Conservation (phyloP, 2,329 filamentous ascomycete species). For the Paecilomyces formosus region DNA sequence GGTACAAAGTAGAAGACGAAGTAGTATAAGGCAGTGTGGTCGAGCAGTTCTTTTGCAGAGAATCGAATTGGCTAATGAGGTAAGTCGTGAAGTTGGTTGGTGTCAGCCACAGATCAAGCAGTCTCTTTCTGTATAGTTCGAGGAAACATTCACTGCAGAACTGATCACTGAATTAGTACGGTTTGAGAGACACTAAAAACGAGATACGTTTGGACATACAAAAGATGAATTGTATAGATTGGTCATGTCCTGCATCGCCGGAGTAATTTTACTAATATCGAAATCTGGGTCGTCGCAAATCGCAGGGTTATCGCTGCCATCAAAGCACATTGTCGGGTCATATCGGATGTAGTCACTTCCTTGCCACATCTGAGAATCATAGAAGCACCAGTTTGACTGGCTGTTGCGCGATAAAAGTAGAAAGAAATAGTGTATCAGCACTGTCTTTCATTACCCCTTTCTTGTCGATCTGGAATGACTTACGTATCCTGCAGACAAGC, state of each 20-base stretch:
- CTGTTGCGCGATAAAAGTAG: no score
- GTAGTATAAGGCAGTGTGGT: slow-evolving; percentile 9
- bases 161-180: no score
- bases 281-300: neutral
- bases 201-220: no score
- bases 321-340: neutral
- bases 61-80: slow-evolving; percentile 10
- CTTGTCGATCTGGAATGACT: no score
- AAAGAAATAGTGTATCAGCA: no score
- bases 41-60: slow-evolving; percentile 10
- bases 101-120: slow-evolving; percentile 10
- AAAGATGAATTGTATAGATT: neutral
- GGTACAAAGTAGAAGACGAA: neutral
- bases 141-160: slow-evolving; percentile 15
- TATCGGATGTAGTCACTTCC: neutral
- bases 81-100: slow-evolving; percentile 10
- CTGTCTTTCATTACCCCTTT: no score
- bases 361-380: neutral
- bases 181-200: no score
- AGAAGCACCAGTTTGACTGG: neutral
- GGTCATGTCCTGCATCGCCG: neutral
- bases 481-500: slow-evolving; percentile 2
- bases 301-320: neutral
- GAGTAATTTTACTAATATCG: neutral
- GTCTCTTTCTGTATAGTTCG: slow-evolving; percentile 8